These are phyloP conservation scores for Albifimbria verrucaria DNA, from an alignment of 2,329 filamentous ascomycete species.

Conservation along the genomic window DNA sequence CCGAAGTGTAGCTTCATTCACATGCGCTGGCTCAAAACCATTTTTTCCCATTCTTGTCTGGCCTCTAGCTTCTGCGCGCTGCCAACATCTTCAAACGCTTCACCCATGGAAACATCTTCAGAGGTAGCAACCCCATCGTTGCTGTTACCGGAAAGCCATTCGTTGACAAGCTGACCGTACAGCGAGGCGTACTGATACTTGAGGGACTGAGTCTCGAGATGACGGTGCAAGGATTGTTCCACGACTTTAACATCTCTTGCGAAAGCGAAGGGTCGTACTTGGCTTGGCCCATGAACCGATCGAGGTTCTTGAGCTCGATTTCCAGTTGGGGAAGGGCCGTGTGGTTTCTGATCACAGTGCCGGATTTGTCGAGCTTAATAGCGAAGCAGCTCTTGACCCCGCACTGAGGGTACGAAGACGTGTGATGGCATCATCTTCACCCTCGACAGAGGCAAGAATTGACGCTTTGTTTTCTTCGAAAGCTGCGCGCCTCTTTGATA, in stretches of 20 bases:
- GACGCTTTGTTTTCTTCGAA: constrained; percentile 33
- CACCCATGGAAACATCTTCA: constrained; percentile 24
- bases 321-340: constrained; percentile 25
- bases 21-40: constrained; percentile 37
- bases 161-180: constrained; percentile 44
- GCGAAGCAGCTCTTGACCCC: constrained; percentile 32
- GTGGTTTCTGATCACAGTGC: constrained; percentile 15
- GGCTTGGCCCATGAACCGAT: constrained; percentile 36
- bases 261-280: constrained; percentile 39
- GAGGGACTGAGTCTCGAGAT: constrained; percentile 37
- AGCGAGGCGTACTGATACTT: constrained; percentile 42
- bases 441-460: constrained; percentile 22
- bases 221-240: constrained; percentile 32
- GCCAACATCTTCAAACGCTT: constrained; percentile 38
- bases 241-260: constrained; percentile 23
- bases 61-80: constrained; percentile 36
- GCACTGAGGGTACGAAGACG: constrained; percentile 29
- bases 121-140: constrained; percentile 6
- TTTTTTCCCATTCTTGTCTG: constrained; percentile 37
- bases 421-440: constrained; percentile 21
- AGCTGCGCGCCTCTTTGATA: constrained; percentile 34
- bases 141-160: constrained; percentile 37
- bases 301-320: constrained; percentile 33
- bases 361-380: constrained; percentile 25
- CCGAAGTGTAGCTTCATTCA: constrained; percentile 34